Evolutionary conservation across 2,329 filamentous ascomycete species (phyloP), one percentile per base, ranked within the genome.

Genomic region (Polytolypa hystricis): DNA sequence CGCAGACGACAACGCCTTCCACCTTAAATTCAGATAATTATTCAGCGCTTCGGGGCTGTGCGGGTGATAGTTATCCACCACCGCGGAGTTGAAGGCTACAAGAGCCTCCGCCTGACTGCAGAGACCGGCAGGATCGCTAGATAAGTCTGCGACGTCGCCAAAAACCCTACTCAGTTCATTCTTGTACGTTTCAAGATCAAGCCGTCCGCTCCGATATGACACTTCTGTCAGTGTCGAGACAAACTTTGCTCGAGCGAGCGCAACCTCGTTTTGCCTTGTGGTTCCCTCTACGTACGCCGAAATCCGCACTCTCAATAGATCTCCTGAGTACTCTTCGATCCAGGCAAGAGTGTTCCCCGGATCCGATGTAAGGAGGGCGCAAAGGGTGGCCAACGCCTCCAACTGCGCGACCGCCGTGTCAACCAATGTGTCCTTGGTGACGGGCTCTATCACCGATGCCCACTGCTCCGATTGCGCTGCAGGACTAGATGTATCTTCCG

Each of bases 401-500:
- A 84, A 55, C 43, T 79, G 74, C 4, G 79, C 77, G 20, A 81
- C 64, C 10, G 77, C 67, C 0, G 79, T 84, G 42, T 85, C 81
- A 1, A 84, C 61, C 5, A 85, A 67, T 1, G 75, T 74, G 32
- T 69, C 66, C 17, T 73, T 69, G 2, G 77, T 80, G 17, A 82
- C 63, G 0, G 79, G 74, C 44, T 80, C 77, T 37, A 80, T 66
- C n/a, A 84, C 67, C 3, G 67, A 71, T 12, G 76, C 78, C 70
- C 76, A 81, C 47, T 79, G 70, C 41, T 77, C 76, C 25, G 71
- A 56, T 29, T 54, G 54, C 19, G 52, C 41, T 29, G 46, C 57
- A 31, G 51, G 51, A 10, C 52, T 48, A n/a, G 47, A 38, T 11
- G 53, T 46, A 2, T 43, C 40, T 18, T 40, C 16, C 4, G 47